Evolutionary conservation across 805 yeast genomes (phyloP).

Genomic region (Candida sphagnicola): DNA sequence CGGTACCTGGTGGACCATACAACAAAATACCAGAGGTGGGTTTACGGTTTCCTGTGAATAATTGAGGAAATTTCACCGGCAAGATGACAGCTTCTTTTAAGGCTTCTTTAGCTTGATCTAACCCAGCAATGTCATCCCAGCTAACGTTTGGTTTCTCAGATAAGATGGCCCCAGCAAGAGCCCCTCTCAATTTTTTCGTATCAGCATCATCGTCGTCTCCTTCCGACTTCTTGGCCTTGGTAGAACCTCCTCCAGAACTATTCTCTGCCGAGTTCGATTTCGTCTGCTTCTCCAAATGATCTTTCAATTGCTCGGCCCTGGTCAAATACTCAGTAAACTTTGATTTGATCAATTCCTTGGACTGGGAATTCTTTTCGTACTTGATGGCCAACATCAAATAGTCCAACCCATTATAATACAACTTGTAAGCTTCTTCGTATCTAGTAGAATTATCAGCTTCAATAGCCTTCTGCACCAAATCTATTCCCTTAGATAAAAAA

Average conservation of each 20-base stretch:
- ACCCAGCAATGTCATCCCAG: slow-evolving; percentile 96
- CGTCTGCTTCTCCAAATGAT: slow-evolving; percentile 67
- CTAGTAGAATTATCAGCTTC: slow-evolving; percentile 88
- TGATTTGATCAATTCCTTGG: slow-evolving; percentile 82
- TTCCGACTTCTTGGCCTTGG: slow-evolving; percentile 51
- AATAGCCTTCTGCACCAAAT: slow-evolving; percentile 88
- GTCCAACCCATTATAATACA: slow-evolving; percentile 89
- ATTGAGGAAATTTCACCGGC: slow-evolving; percentile 94
- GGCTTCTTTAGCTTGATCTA: slow-evolving; percentile 94
- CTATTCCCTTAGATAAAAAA: slow-evolving; percentile 91
- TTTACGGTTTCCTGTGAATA: slow-evolving; percentile 90
- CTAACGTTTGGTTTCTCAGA: slow-evolving; percentile 88
- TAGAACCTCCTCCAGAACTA: slow-evolving; percentile 54
- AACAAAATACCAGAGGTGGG: slow-evolving; percentile 88
- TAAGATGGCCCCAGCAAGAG: slow-evolving; percentile 86
- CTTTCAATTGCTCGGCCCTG: slow-evolving; percentile 91
- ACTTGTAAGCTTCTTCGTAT: slow-evolving; percentile 91
- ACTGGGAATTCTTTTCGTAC: slow-evolving; percentile 83
- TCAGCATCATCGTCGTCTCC: slow-evolving; percentile 69
- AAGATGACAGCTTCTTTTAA: slow-evolving; percentile 94
- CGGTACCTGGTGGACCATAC: slow-evolving; percentile 82
- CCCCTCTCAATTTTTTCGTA: slow-evolving; percentile 84
- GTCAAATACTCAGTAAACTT: slow-evolving; percentile 89
- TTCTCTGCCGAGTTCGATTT: slow-evolving; percentile 46
- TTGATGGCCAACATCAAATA: slow-evolving; percentile 94